Evolutionary conservation across 768 basidiomycete genomes (phyloP), one percentile per base, ranked within the genome.

Genomic region (Agrocybe chaxingu): DNA sequence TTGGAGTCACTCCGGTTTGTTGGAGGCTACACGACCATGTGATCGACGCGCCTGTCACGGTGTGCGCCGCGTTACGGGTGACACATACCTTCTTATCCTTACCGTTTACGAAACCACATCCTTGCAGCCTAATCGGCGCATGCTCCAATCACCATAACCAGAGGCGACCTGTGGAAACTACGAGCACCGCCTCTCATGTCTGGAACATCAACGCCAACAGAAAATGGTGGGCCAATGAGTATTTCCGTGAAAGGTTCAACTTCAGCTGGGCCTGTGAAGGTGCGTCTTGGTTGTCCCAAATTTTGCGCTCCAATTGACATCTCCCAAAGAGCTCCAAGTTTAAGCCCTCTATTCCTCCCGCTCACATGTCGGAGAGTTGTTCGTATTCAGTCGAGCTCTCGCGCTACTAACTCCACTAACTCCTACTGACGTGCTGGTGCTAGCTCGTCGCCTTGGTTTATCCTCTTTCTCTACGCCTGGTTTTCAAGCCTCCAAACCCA

Each of bases 381-480:
- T 18, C 41, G 37, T 38, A 37, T 34, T 35, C 16, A 19, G 8
- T 8, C 42, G 29, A 39, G 18, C 18, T 35, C 36, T 33, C 18
- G 31, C 39, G 42, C 30, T 33, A 24, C 50, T 34, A 45, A 12
- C 29, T 29, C 18, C 34, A 24, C 50, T 34, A 45, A 12, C 29
- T 29, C 18, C 30, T 39, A 19, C 7, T 34, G 39, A 45, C 45
- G 0, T 18, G 29, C 45, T 72, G 66, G 40, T n/a, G 66, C 57
- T 13, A 66, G 62, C 49, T 36, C 53, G 48, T 43, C 65, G 24
- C 29, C 58, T 45, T 8, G 58, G 43, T 2, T 65, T 77, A 2
- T 67, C 75, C 0, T 66, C 74, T 1, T 76, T 79, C 54, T 71
- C 75, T 1, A 78, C 79, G 0, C 70, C 79, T 4, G 73, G 73